Base-by-base conservation (phyloP, 768 basidiomycete species). In the Russula dissimulans region DNA sequence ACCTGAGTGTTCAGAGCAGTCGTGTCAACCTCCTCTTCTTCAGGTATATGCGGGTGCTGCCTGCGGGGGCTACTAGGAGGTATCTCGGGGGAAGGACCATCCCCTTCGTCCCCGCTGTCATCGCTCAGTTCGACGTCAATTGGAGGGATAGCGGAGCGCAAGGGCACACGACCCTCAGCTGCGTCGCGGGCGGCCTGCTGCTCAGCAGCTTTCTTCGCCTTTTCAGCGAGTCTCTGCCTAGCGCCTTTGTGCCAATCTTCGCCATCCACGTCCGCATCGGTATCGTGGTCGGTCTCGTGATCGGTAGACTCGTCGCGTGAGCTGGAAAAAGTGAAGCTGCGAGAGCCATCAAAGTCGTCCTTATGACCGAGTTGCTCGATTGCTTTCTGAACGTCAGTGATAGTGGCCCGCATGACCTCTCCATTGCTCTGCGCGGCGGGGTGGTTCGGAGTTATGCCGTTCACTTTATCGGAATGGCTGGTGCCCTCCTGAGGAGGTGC, bases 381-480 rank as follows among this genome's bases (percentile, higher is more conserved):
- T 18, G 91, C 92, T 64, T 89, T 76, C 71, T 95, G 89, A 6
- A 95, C 89, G 59, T 95, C 91, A 3, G 87, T 91, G 79, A 95
- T 79, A 2, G 92, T 95, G 1, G 86, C 89, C 42, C 82, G 82
- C 89, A 95, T 92, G 58, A 88, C 81, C 61, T 82, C 82, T 14
- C 74, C 79, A 47, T 79, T 66, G 4, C 32, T 38, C n/a, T 50
- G 36, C 15, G 48, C 3, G 26, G 41, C 12, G 14, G 31, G n/a
- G 18, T 49, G 56, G 17, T 36, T 38, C 14, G 54, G 39, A 12
- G 50, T 12, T 32, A 57, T 41, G 18, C 47, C 54, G 17, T 50
- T 55, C 26, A 29, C 51, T 3, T 52, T 34, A 50, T 57, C 26
- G 8, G 54, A 18, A 3, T 76, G 74, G 32, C 71, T 69, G 1